Base-by-base conservation (phyloP, 2,329 filamentous ascomycete species). In the Neoarthrinium moseri region DNA sequence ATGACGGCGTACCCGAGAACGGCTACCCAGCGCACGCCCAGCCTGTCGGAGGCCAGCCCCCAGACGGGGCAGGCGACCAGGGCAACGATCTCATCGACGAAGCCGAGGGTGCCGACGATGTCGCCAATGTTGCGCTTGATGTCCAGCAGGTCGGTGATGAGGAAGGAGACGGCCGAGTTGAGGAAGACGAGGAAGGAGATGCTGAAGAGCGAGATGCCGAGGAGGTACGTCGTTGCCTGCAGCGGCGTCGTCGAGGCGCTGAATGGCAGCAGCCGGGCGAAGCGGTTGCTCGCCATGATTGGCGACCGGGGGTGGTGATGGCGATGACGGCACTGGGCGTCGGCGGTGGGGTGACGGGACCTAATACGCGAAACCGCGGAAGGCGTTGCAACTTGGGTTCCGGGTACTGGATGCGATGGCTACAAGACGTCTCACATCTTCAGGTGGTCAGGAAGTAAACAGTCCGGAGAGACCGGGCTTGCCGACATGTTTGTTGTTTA, bases 121-220 rank as follows among this genome's bases (percentile, higher is more conserved):
- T 91, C 82, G 53, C 89, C 89, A 7, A 94, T 87, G 56, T 78
- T 75, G 51, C 83, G 68, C 60, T 87, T 85, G 57, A 87, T 77
- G 49, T 87, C 87, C 55, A 95, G 84, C 51, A 90, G 78, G 65
- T 92, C 87, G 50, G 88, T 92, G 50, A 95, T 83, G 48, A 94
- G 87, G 68, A 94, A 95, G 45, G 86, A 90, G 49, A 94, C 77
- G 61, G 83, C 86, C 71, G 84, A 87, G 73, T 94, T 94, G 51
- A 95, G 80, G 69, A 95, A 95, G 59, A 95, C 89, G 54, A 95
- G 85, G 71, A 94, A 94, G 45, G 87, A 86, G 60, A 95, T 94
- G 66, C 84, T 89, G 73, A 92, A 92, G 56, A 95, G 82, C 50
- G 87, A 88, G 59, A 94, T 87, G 62, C 85, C 86, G 53, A 91